Base-by-base conservation (phyloP, 768 basidiomycete species). In the Mrakia frigida region DNA sequence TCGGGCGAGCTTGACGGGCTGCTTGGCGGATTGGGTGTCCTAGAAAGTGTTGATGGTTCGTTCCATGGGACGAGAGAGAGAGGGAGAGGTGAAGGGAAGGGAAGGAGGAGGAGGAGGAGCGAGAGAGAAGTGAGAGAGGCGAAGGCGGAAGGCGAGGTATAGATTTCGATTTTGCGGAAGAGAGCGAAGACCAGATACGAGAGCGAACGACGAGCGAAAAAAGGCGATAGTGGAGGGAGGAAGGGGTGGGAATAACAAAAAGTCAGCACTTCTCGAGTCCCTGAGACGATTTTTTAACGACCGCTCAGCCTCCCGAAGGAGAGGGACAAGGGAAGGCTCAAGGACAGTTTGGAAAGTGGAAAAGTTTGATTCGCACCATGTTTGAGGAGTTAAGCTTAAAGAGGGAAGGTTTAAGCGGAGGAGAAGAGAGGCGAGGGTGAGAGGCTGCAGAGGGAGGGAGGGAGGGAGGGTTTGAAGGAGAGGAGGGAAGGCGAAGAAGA, bases 1-100 rank as follows among this genome's bases (percentile, higher is more conserved):
- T 88, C 92, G 94, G 81, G 95, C 97, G 83, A 98, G 93, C 86
- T 98, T 97, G 83, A 97, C 95, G 81, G 92, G 91, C 79, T 89
- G 87, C 90, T 94, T 83, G 73, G 80, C 92, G 84, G 92, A 89
- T 81, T 74, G 28, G 59, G 77, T 33, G 33, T 78, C 77, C 77
- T 78, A 28, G 23, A 69, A n/a, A n/a, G n/a, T n/a, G n/a, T n/a
- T n/a, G n/a, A n/a, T n/a, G n/a, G n/a, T n/a, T n/a, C n/a, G n/a
- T n/a, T n/a, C n/a, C n/a, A n/a, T n/a, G n/a, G n/a, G n/a, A n/a
- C 65, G 37, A 41, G 63, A 65, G 18, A 33, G 31, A 67, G 23
- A 39, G 33, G 37, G 65, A 41, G 37, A 41, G 65, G 39, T 3
- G 23, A 67, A 21, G 37, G 23, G 37, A 68, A 43, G 28, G 60